These are phyloP conservation scores for Mycosarcoma maydis DNA, from an alignment of 1,284 basidiomycete genomes.

Conservation along the genomic window DNA sequence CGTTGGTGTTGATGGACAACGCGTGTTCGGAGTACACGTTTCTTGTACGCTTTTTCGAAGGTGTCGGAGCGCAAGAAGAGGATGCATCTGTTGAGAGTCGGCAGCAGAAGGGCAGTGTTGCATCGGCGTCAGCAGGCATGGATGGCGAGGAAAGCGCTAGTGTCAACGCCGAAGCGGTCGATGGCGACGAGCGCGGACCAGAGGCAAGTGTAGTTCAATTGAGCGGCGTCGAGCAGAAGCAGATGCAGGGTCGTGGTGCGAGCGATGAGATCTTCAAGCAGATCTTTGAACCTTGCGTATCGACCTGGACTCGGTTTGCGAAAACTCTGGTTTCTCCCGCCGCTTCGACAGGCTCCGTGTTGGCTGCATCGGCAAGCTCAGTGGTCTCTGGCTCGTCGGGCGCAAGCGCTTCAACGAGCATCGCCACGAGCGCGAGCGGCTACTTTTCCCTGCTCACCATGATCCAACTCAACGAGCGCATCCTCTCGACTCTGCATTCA, in stretches of 20 bases:
- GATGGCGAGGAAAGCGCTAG: slow-evolving; percentile 9
- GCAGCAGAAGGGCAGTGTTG: background rate
- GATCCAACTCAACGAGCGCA: slow-evolving; percentile 39
- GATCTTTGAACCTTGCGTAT: slow-evolving; percentile 60
- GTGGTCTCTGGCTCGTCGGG: slow-evolving; percentile 3
- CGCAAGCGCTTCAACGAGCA: too few species aligned
- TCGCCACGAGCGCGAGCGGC: background rate
- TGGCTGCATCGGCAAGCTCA: background rate
- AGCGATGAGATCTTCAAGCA: slow-evolving; percentile 62
- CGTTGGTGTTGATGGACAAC: slow-evolving; percentile 62
- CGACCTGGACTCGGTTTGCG: slow-evolving; percentile 39
- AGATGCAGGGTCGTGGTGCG: slow-evolving; percentile 28
- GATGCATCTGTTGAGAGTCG: too few species aligned
- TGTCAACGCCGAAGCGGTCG: slow-evolving; percentile 18
- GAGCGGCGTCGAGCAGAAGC: slow-evolving; percentile 27
- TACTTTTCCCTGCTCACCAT: slow-evolving; percentile 51
- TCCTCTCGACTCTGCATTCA: slow-evolving; percentile 21
- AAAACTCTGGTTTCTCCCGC: slow-evolving; percentile 37
- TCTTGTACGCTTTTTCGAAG: slow-evolving; percentile 62
- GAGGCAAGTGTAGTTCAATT: slow-evolving; percentile 50
- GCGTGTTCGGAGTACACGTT: slow-evolving; percentile 64
- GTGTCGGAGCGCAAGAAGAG: slow-evolving; percentile 1
- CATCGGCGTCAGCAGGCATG: too few species aligned
- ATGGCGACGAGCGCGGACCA: background rate
- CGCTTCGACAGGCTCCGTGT: too few species aligned